Evolutionary conservation across 148 eudicot genomes (phyloP), one percentile per base, ranked within the genome.

Genomic region (Chenopodium suecicum): DNA sequence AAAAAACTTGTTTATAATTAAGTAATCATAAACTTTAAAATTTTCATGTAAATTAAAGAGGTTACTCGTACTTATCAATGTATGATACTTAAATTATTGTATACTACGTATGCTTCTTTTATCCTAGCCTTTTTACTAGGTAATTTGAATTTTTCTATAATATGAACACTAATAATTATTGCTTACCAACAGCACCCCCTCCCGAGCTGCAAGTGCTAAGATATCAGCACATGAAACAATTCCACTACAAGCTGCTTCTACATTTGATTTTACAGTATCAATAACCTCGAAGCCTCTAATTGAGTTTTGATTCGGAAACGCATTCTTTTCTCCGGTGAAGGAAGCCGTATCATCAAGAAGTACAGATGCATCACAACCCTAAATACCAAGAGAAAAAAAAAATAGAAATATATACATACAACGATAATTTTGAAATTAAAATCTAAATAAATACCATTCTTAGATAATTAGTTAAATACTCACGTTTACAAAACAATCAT

Each of bases 401-500:
- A 48, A 11, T 48, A 48, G 44, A 41, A 48, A 1, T 48, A 10
- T 9, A 10, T 1, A 48, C 2, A 11, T 48, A 48, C 13, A 48
- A 10, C 14, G 13, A 10, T 48, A 1, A 48, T 48, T 48, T 48
- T 48, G 52, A 10, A 48, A 9, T 48, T 10, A 48, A 48, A 48
- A 48, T 48, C 52, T 48, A 48, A 48, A 41, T 41, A 6, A 41
- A 1, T 41, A 41, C 44, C 44, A 6, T 41, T 41, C 44, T 41
- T 41, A 41, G 44, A 41, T 6, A 41, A 41, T 41, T 0, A 6
- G 44, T 41, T 41, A 41, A 12, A 54, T 54, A 54, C 60, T 60
- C 77, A 86, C 88, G 23, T 86, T 83, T 9, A 86, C 88, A 4
- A 86, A 86, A 56, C 88, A 86, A 41, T 86, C 88, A 74, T 86